Percentiles rank a stretch among this genome's conserved stretches.
Evolutionary conservation across 768 basidiomycete species (phyloP).

Genomic region (Gloeostereum incarnatum): DNA sequence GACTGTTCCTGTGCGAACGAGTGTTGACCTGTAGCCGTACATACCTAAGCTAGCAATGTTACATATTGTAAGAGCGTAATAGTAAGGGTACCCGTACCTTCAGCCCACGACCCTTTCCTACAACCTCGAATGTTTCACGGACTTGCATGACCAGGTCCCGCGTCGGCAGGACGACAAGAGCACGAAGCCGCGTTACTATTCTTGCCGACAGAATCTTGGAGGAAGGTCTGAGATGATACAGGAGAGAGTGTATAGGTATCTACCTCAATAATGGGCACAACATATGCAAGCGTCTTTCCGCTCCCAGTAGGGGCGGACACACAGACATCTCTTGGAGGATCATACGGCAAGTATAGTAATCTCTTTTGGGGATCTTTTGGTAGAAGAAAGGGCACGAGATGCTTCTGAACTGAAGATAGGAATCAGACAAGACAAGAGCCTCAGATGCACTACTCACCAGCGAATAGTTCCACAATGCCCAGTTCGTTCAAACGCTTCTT

Average conservation of each 20-base stretch:
- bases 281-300: conserved; percentile 97
- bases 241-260: conserved; percentile 5
- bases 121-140: conserved; percentile 80
- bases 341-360: conserved; percentile 55
- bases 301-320: conserved; percentile 97
- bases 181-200: conserved; percentile 76
- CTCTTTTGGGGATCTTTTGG: conserved; percentile 26
- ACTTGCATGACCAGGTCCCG: conserved; percentile 91
- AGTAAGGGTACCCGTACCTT: conserved; percentile 41
- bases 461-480: conserved; percentile 83
- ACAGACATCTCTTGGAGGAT: conserved; percentile 72
- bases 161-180: conserved; percentile 87
- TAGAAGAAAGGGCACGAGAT: conserved; percentile 76
- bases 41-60: conserved; percentile 34
- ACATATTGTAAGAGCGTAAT: neutral
- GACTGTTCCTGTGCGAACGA: conserved; percentile 90
- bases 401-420: conserved; percentile 70
- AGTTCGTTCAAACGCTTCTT: conserved; percentile 58
- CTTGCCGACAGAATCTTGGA: conserved; percentile 62
- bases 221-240: conserved; percentile 2
- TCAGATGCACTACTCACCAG: conserved; percentile 42
- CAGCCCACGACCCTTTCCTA: conserved; percentile 79
- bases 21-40: conserved; percentile 86
- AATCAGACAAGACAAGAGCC: neutral
- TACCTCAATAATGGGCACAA: conserved; percentile 86